A percentile compares a stretch with the other conserved stretches of the same genome.
Evolutionary conservation across 805 yeast species (phyloP).

Genomic region (Ogataea polymorpha): DNA sequence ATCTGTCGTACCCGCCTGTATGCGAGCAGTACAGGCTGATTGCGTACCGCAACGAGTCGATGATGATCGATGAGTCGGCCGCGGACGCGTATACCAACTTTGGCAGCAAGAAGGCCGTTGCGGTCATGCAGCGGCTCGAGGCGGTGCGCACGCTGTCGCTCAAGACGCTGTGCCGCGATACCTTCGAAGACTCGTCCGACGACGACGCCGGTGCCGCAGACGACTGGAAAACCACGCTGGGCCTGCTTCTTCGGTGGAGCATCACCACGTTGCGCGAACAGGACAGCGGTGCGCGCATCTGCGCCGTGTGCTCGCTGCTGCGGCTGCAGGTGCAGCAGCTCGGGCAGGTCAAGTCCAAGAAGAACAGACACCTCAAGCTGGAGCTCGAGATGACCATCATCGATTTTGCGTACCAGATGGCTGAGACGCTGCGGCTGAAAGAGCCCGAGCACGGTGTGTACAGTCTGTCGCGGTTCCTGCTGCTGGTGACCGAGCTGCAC

Average conservation of each 20-base stretch:
- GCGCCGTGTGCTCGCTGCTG: constrained; percentile 27
- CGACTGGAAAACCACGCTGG: constrained; percentile 28
- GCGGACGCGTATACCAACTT: constrained; percentile 12
- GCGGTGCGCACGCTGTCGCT: constrained; percentile 17
- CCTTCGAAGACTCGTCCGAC: constrained; percentile 25
- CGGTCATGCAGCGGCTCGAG: constrained; percentile 30
- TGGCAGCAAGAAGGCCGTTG: constrained; percentile 17
- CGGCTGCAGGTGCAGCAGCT: constrained; percentile 22
- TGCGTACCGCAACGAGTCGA: constrained; percentile 66
- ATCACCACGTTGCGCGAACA: constrained; percentile 24
- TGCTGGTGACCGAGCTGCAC: constrained; percentile 51
- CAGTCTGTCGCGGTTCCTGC: constrained; percentile 34
- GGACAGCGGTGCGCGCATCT: constrained; percentile 19
- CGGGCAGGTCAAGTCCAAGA: constrained; percentile 22
- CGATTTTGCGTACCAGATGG: constrained; percentile 31
- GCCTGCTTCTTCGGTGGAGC: constrained; percentile 30
- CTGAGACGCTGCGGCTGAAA: constrained; percentile 27
- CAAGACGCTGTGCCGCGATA: constrained; percentile 18
- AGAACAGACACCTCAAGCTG: constrained; percentile 23
- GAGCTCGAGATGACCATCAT: constrained; percentile 33
- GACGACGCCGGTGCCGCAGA: constrained; percentile 13
- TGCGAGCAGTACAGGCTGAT: constrained; percentile 55
- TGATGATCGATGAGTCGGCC: constrained; percentile 48
- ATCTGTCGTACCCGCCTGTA: constrained; percentile 30
- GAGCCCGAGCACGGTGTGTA: constrained; percentile 15